Evolutionary conservation across 2,329 filamentous ascomycete genomes (phyloP).

Genomic region (Didymella exigua): DNA sequence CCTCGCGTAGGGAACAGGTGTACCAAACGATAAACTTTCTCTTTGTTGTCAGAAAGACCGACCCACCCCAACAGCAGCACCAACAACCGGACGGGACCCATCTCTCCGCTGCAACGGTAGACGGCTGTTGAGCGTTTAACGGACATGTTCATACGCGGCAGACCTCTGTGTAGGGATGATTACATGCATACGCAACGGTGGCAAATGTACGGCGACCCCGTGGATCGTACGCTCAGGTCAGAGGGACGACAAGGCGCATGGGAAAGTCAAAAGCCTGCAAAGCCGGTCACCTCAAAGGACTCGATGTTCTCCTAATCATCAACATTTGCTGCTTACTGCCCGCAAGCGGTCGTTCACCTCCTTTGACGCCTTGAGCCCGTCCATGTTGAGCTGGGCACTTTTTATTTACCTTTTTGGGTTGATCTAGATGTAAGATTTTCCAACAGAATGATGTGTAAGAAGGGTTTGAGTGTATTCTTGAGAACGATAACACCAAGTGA

Average conservation of each 20-base stretch:
- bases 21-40: background rate
- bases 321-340: background rate
- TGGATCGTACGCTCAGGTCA: background rate
- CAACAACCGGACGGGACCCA: background rate
- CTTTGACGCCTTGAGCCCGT: background rate
- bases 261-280: background rate
- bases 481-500: too few species aligned
- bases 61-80: background rate
- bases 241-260: background rate
- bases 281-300: background rate
- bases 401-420: too few species aligned
- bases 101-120: background rate
- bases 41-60: slow-evolving; percentile 2
- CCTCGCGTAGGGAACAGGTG: background rate
- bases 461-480: background rate
- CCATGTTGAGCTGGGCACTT: background rate
- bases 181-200: background rate
- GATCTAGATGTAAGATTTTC: too few species aligned
- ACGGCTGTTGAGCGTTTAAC: background rate
- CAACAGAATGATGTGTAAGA: background rate
- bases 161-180: background rate
- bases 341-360: background rate
- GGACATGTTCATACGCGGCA: background rate
- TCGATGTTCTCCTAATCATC: background rate
- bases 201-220: background rate